Evolutionary conservation across 352 stramenopile species (phyloP).

Genomic region (Phytophthora citrophthora): DNA sequence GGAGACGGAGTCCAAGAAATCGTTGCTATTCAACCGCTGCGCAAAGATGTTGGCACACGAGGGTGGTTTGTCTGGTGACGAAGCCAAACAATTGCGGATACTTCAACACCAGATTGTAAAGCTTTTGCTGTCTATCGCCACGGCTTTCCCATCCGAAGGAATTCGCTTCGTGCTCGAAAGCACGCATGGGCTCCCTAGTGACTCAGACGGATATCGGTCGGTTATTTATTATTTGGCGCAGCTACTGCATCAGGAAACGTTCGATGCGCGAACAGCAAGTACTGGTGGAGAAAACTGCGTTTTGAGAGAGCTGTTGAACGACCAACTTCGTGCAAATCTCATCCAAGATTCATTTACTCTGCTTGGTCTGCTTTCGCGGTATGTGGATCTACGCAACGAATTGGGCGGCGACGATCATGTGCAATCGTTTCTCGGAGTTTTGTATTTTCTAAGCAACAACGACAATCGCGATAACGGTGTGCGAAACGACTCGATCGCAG

Average conservation of each 20-base stretch:
- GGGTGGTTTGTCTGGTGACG: slow-evolving; percentile 7
- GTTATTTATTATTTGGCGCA: slow-evolving; percentile 71
- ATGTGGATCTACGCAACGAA: slow-evolving; percentile 69
- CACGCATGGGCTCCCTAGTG: slow-evolving; percentile 53
- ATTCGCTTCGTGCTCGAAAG: slow-evolving; percentile 76
- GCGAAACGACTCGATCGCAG: slow-evolving; percentile 57
- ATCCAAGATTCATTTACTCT: slow-evolving; percentile 67
- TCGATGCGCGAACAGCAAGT: slow-evolving; percentile 47
- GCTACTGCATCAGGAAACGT: slow-evolving; percentile 68
- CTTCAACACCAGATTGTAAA: slow-evolving; percentile 69
- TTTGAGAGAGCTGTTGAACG: slow-evolving; percentile 26
- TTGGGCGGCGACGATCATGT: slow-evolving; percentile 58
- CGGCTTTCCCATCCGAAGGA: slow-evolving; percentile 62
- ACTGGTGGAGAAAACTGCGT: slow-evolving; percentile 23
- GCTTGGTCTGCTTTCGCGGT: slow-evolving; percentile 61
- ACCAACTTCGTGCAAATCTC: slow-evolving; percentile 42
- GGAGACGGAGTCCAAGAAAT: slow-evolving; percentile 50
- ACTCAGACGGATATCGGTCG: slow-evolving; percentile 59
- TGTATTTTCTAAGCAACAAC: slow-evolving; percentile 56
- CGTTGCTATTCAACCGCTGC: slow-evolving; percentile 76
- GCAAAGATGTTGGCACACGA: slow-evolving; percentile 57
- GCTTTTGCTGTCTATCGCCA: slow-evolving; percentile 59
- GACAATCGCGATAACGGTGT: slow-evolving; percentile 14
- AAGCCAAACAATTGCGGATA: slow-evolving; percentile 32
- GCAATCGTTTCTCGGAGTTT: slow-evolving; percentile 62